phyloP scores from a whole-genome alignment of 306 rosid species.

The Trichosanthes cucumerina region DNA sequence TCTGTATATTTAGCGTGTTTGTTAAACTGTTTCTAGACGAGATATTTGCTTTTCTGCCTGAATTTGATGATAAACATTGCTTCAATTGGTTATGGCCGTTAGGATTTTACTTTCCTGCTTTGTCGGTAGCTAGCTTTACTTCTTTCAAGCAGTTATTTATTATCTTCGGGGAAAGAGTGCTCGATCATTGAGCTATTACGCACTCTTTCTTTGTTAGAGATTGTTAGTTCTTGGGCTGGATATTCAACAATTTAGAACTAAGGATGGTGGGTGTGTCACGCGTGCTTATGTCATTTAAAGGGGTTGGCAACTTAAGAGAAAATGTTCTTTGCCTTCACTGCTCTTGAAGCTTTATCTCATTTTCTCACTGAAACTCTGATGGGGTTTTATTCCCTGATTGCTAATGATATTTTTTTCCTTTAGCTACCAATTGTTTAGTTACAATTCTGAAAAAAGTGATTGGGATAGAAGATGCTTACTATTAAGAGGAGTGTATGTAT shows the following conservation, averaged over 20 bases:
- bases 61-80: too few relatives aligned
- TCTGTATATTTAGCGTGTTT: neutral
- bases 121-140: neutral
- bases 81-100: neutral
- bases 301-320: too few relatives aligned
- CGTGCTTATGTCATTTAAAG: too few relatives aligned
- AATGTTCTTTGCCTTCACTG: too few relatives aligned
- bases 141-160: neutral
- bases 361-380: neutral
- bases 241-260: neutral
- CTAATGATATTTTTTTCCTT: neutral
- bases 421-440: neutral
- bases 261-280: neutral
- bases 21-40: neutral
- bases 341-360: neutral
- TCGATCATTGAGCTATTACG: neutral
- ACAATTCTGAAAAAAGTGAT: neutral
- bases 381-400: neutral
- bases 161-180: too few relatives aligned
- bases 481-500: neutral
- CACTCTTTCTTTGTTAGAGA: neutral
- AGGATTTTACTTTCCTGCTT: neutral
- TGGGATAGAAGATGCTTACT: neutral
- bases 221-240: neutral
- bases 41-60: neutral